Percentiles rank a stretch among this genome's conserved stretches.
These are phyloP conservation scores for Trichoderma lentiforme DNA, from an alignment of 2,329 filamentous ascomycete genomes.

Conservation along the genomic window DNA sequence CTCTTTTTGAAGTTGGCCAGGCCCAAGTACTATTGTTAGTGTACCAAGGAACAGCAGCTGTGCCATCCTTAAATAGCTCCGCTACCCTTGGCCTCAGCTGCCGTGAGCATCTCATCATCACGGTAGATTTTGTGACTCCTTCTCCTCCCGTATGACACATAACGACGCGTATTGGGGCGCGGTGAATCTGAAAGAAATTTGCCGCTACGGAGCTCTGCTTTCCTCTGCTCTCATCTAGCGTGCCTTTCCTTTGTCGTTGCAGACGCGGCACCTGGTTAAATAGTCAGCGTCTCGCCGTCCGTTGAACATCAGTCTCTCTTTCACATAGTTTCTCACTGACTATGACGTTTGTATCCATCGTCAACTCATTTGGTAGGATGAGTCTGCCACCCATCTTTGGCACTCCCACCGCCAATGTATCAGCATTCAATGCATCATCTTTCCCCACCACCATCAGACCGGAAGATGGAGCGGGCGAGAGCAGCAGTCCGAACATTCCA, in stretches of 20 bases:
- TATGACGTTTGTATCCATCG: slow-evolving; percentile 18
- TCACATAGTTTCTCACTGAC: background rate
- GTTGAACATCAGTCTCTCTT: background rate
- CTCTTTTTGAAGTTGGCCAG: background rate
- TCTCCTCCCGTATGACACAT: background rate
- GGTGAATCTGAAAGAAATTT: background rate
- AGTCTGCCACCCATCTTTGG: slow-evolving; percentile 30
- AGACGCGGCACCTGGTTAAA: background rate
- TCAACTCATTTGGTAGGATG: slow-evolving; percentile 30
- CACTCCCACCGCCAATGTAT: slow-evolving; percentile 22
- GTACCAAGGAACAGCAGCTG: background rate
- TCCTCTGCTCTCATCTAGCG: background rate
- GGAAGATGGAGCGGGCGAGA: background rate
- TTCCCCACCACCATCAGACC: background rate
- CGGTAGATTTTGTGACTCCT: background rate
- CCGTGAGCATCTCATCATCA: background rate
- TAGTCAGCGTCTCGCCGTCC: background rate
- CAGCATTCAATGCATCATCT: slow-evolving; percentile 22
- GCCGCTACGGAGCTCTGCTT: background rate
- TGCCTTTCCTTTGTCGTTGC: background rate
- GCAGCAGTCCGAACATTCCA: background rate
- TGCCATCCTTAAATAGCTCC: background rate
- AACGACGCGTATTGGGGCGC: background rate
- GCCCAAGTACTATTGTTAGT: background rate
- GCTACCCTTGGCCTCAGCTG: background rate